Base-by-base conservation (phyloP, 768 basidiomycete species). In the Lentinus tigrinus region DNA sequence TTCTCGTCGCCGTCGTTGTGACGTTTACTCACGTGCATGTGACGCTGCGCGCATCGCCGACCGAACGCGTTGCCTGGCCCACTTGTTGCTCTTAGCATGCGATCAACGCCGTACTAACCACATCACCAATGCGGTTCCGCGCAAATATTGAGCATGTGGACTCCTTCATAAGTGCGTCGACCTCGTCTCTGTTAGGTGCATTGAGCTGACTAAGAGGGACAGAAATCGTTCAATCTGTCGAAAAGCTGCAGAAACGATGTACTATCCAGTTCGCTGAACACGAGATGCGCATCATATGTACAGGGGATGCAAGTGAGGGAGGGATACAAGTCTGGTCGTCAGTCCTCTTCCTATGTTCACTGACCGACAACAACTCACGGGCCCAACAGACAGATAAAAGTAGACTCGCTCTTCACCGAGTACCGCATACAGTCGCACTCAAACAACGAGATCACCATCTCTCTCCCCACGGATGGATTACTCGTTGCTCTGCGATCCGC, bases 341-440 rank as follows among this genome's bases (percentile, higher is more conserved):
- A 54, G 84, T 73, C 19, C 10, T 44, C 21, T 49, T 14, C 10
- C 17, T 28, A 24, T 14, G 49, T 67, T 49, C 65, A 38, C 69
- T 58, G 13, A 38, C 47, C 52, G 23, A 49, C 27, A 10, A 24
- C 43, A 19, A 4, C 43, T n/a, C n/a, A n/a, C n/a, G n/a, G n/a
- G n/a, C 4, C 17, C 39, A 36, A 17, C 54, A 88, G 86, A 16
- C 80, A 85, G 64, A 81, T 89, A 65, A 87, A 85, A 70, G 79
- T 85, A 9, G 77, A 81, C 38, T 82, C 89, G 0, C 67, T 93
- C 10, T 91, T 93, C 73, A 80, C 77, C 2, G 78, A 84, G 59
- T 92, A 94, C 70, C 86, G 91, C 43, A 92, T 95, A 65, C 89
- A 94, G 67, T 94, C 93, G 21, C 93, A 93, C 65, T 81, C 89